Evolutionary conservation across 148 eudicot species (phyloP).

Genomic region (Heliamphora exappendiculata): DNA sequence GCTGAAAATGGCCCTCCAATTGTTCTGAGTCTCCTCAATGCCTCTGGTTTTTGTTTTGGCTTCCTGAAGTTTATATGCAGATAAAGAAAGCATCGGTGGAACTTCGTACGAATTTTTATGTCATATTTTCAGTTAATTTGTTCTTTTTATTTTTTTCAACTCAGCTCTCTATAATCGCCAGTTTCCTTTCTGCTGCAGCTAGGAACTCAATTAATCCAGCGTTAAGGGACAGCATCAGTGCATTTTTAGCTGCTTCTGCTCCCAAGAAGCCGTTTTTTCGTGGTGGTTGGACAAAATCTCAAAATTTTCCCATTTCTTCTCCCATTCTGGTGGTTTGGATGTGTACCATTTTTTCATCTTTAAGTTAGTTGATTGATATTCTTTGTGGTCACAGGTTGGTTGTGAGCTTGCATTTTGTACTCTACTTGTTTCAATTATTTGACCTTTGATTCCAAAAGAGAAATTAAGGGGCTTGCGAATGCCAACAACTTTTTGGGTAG

Average conservation of each 20-base stretch:
- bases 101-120: slow-evolving; percentile 13
- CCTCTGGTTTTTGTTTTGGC: slow-evolving; percentile 14
- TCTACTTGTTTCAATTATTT: slow-evolving; percentile 19
- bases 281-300: slow-evolving; percentile 20
- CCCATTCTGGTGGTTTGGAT: slow-evolving; percentile 19
- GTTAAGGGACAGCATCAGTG: slow-evolving; percentile 49
- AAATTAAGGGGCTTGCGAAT: slow-evolving; percentile 15
- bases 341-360: slow-evolving; percentile 14
- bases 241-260: slow-evolving; percentile 82
- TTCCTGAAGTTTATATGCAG: slow-evolving; percentile 23
- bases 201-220: slow-evolving; percentile 12
- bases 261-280: slow-evolving; percentile 36
- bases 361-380: slow-evolving; percentile 35
- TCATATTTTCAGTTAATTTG: background rate
- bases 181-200: slow-evolving; percentile 28
- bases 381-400: slow-evolving; percentile 43
- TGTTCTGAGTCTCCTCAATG: slow-evolving; percentile 46
- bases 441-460: slow-evolving; percentile 22
- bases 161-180: slow-evolving; percentile 4
- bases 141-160: background rate
- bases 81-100: slow-evolving; percentile 14
- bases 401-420: slow-evolving; percentile 60
- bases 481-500: slow-evolving; percentile 23
- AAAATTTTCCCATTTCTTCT: slow-evolving; percentile 19
- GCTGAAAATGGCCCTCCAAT: slow-evolving; percentile 69